Conservation (phyloP, 192 early-diverging fungal genomes). For the Kickxella alabastrina region DNA sequence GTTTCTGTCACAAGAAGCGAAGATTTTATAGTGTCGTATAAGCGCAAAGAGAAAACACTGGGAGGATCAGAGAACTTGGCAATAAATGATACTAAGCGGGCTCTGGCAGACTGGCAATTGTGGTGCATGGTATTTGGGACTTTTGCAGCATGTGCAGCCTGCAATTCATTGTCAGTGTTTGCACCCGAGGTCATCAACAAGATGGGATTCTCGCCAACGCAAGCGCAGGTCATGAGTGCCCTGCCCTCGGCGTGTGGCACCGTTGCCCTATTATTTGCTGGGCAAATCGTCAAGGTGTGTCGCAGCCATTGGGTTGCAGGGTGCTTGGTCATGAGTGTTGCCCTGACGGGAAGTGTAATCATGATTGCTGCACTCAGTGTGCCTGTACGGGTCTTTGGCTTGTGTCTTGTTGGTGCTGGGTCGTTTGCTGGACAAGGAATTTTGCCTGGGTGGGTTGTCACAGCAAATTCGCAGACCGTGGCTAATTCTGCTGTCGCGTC, state of each 20-base stretch:
- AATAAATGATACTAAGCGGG: slow-evolving; percentile 1
- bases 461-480: slow-evolving; percentile 30
- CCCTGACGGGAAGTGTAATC: too few relatives aligned
- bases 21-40: slow-evolving; percentile 31
- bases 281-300: slow-evolving; percentile 11
- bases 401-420: too few relatives aligned
- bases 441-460: slow-evolving; percentile 37
- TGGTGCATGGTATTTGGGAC: slow-evolving; percentile 32
- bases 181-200: slow-evolving; percentile 47
- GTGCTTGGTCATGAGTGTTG: neutral
- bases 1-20: too few relatives aligned
- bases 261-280: slow-evolving; percentile 21
- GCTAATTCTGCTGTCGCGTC: slow-evolving; percentile 36
- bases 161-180: slow-evolving; percentile 12
- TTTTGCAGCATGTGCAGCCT: slow-evolving; percentile 23
- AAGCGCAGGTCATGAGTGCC: slow-evolving; percentile 45
- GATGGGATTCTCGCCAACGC: slow-evolving; percentile 28
- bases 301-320: slow-evolving; percentile 30
- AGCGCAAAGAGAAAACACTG: slow-evolving; percentile 27
- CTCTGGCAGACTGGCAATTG: slow-evolving; percentile 45
- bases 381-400: slow-evolving; percentile 23
- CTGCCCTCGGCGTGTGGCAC: slow-evolving; percentile 32
- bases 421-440: slow-evolving; percentile 24
- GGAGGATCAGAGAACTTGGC: slow-evolving; percentile 33
- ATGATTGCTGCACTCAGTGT: slow-evolving; percentile 26